These are phyloP conservation scores for Irpex lacteus DNA, from an alignment of 1,284 basidiomycete genomes.

Conservation along the genomic window DNA sequence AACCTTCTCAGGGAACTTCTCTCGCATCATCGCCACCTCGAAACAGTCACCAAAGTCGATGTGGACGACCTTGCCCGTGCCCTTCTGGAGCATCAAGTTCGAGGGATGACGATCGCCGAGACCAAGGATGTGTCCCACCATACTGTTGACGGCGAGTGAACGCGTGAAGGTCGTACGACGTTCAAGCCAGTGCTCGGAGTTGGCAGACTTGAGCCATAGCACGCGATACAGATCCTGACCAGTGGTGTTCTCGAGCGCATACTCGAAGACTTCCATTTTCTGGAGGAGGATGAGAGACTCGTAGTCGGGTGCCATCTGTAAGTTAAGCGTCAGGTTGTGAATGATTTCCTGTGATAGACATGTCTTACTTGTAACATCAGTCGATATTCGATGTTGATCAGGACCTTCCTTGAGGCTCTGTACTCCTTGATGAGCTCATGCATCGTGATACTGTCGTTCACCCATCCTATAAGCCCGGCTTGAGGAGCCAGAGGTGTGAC, in stretches of 20 bases:
- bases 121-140: slow-evolving; percentile 97
- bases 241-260: slow-evolving; percentile 97
- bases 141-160: slow-evolving; percentile 92
- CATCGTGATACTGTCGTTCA: slow-evolving; percentile 94
- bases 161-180: slow-evolving; percentile 96
- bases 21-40: slow-evolving; percentile 94
- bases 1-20: slow-evolving; percentile 99
- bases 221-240: slow-evolving; percentile 99
- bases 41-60: slow-evolving; percentile 98
- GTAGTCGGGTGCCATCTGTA: slow-evolving; percentile 99
- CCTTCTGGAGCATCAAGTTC: slow-evolving; percentile 90
- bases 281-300: slow-evolving; percentile 93
- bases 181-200: slow-evolving; percentile 98
- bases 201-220: slow-evolving; percentile 93
- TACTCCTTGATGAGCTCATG: slow-evolving; percentile 98
- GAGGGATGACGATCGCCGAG: slow-evolving; percentile 97
- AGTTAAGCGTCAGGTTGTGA: no score
- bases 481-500: slow-evolving; percentile 97
- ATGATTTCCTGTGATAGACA: background rate
- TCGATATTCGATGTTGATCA: slow-evolving; percentile 97
- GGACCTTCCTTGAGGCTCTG: slow-evolving; percentile 91
- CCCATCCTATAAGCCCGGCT: slow-evolving; percentile 94
- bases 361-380: slow-evolving; percentile 87
- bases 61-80: slow-evolving; percentile 88
- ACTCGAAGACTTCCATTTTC: slow-evolving; percentile 99